Conservation (phyloP, 1,284 basidiomycete genomes). For the Sporisorium exsertum region DNA sequence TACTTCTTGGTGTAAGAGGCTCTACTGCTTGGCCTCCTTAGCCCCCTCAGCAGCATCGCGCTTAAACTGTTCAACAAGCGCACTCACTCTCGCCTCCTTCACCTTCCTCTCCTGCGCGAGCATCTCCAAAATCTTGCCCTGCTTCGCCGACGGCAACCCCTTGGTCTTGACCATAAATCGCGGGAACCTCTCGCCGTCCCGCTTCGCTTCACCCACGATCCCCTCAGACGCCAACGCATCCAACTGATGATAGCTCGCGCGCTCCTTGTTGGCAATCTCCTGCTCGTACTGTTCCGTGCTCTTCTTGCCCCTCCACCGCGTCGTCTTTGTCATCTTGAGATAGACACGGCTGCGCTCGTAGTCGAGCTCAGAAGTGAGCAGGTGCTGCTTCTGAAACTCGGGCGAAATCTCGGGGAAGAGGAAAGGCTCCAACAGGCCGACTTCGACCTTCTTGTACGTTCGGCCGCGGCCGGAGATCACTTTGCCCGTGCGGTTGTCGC, state of each 20-base stretch:
- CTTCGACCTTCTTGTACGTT: constrained; percentile 68
- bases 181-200: constrained; percentile 26
- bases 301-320: constrained; percentile 58
- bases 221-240: constrained; percentile 21
- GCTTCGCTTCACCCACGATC: constrained; percentile 7
- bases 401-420: constrained; percentile 63
- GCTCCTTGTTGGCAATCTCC: constrained; percentile 33
- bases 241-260: constrained; percentile 16
- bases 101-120: constrained; percentile 44
- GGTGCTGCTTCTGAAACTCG: constrained; percentile 51
- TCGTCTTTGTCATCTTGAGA: constrained; percentile 61
- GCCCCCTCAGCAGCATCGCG: constrained; percentile 13
- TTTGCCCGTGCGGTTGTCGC: constrained; percentile 72
- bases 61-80: constrained; percentile 42
- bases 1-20: not conserved
- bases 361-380: constrained; percentile 56
- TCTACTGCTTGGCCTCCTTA: not conserved
- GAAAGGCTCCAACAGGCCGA: constrained; percentile 67
- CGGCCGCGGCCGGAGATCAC: constrained; percentile 65
- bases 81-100: constrained; percentile 52
- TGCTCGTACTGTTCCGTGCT: constrained; percentile 34
- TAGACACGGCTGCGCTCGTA: constrained; percentile 53
- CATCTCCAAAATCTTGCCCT: constrained; percentile 57
- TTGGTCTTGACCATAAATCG: constrained; percentile 41
- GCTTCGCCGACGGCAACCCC: constrained; percentile 56